These are phyloP conservation scores for Aspergillus diversus DNA, from an alignment of 495 filamentous ascomycete species.

Conservation along the genomic window DNA sequence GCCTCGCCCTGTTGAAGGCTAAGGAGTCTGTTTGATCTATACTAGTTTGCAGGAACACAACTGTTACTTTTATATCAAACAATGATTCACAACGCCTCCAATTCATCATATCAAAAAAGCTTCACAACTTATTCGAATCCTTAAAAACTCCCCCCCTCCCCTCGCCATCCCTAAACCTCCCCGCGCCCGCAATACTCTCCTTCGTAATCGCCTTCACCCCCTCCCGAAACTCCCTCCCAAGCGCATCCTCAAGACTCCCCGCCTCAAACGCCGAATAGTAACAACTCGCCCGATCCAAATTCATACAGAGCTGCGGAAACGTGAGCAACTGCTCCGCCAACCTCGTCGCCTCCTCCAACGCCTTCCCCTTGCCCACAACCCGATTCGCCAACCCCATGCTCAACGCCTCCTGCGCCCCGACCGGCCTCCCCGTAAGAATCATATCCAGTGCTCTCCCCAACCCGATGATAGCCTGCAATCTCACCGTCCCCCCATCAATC, in stretches of 20 bases:
- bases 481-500: constrained; percentile 54
- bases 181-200: constrained; percentile 48
- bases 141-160: constrained; percentile 49
- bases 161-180: constrained; percentile 42
- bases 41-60: too few relatives aligned
- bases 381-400: constrained; percentile 53
- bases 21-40: too few relatives aligned
- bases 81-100: too few relatives aligned
- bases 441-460: constrained; percentile 54
- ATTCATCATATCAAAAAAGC: not conserved
- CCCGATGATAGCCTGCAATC: constrained; percentile 51
- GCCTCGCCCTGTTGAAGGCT: too few relatives aligned
- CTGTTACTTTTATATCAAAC: too few relatives aligned
- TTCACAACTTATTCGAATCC: not conserved
- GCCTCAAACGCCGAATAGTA: constrained; percentile 52
- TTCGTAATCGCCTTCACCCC: constrained; percentile 38
- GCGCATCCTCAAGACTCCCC: constrained; percentile 45
- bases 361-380: constrained; percentile 49
- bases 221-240: constrained; percentile 45
- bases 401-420: constrained; percentile 49
- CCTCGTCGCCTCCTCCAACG: constrained; percentile 43
- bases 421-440: constrained; percentile 52
- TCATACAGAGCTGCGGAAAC: constrained; percentile 53
- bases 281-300: constrained; percentile 38
- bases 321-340: constrained; percentile 45